Conservation (phyloP, 345 rosid genomes). For the Gossypium rotundifolium region DNA sequence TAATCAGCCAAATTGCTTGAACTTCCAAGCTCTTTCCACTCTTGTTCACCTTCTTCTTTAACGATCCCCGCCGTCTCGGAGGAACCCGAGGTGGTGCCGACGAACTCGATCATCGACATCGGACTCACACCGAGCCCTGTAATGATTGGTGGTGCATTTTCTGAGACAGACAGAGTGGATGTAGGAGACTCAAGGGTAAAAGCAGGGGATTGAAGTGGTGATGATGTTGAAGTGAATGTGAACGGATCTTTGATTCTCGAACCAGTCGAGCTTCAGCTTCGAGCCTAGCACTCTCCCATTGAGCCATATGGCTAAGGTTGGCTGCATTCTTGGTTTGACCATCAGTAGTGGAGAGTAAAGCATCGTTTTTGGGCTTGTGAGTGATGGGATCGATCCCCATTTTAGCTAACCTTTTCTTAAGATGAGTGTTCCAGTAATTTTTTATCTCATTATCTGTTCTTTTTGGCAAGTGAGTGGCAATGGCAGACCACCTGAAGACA, state of each 20-base stretch:
- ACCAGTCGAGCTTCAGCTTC: constrained; percentile 88
- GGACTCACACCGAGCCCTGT: constrained; percentile 23
- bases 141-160: constrained; percentile 33
- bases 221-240: constrained; percentile 43
- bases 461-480: constrained; percentile 71
- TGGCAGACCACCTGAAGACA: constrained; percentile 67
- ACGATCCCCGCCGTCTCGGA: constrained; percentile 32
- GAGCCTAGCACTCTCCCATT: constrained; percentile 89
- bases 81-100: constrained; percentile 38
- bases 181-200: constrained; percentile 71
- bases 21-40: constrained; percentile 43
- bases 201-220: constrained; percentile 9
- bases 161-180: constrained; percentile 72
- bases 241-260: constrained; percentile 71
- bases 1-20: constrained; percentile 24
- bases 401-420: constrained; percentile 57
- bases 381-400: constrained; percentile 85
- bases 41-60: constrained; percentile 56
- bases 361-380: constrained; percentile 63
- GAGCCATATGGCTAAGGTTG: constrained; percentile 84
- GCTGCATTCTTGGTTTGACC: constrained; percentile 63
- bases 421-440: constrained; percentile 76
- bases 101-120: constrained; percentile 45
- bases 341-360: constrained; percentile 37
- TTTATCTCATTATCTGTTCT: constrained; percentile 79